Percentiles rank a stretch among this genome's conserved stretches.
phyloP scores from a whole-genome alignment of 306 rosid species.

The Glycine latifolia region DNA sequence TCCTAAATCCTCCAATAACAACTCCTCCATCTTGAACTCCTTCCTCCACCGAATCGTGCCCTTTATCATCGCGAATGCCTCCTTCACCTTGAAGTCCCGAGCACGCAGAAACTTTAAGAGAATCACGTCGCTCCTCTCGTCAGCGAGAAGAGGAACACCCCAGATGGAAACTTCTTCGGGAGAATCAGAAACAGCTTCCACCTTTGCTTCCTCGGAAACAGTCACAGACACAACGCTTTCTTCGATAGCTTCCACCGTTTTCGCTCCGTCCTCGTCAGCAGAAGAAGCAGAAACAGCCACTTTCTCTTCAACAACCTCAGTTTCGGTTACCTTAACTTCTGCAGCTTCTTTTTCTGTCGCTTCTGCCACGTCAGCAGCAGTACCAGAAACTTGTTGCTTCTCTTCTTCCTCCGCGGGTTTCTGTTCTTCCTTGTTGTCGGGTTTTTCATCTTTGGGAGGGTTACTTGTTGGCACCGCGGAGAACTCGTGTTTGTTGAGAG shows the following conservation, averaged over 20 bases:
- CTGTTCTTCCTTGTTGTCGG: neutral
- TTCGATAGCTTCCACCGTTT: conserved; percentile 71
- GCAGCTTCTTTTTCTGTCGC: neutral
- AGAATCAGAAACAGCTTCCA: neutral
- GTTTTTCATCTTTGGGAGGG: conserved; percentile 39
- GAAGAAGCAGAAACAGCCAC: neutral
- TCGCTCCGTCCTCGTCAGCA: conserved; percentile 65
- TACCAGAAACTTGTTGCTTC: neutral
- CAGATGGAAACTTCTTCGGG: conserved; percentile 66
- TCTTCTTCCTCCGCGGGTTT: neutral
- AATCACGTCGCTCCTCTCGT: conserved; percentile 68
- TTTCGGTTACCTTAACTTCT: conserved; percentile 37
- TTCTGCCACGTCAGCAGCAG: conserved; percentile 27
- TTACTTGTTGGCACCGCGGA: conserved; percentile 27
- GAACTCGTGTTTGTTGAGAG: conserved; percentile 64
- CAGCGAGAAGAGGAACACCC: conserved; percentile 68
- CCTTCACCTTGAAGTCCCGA: conserved; percentile 73
- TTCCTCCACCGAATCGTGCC: conserved; percentile 76
- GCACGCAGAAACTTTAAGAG: conserved; percentile 76
- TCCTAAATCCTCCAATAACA: conserved; percentile 55
- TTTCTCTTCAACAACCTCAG: conserved; percentile 38
- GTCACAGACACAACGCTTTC: conserved; percentile 64
- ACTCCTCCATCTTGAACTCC: conserved; percentile 61
- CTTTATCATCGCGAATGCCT: conserved; percentile 71
- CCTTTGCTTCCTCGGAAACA: neutral